These are phyloP conservation scores for Alternaria atra DNA, from an alignment of 2,329 filamentous ascomycete genomes.

Conservation along the genomic window DNA sequence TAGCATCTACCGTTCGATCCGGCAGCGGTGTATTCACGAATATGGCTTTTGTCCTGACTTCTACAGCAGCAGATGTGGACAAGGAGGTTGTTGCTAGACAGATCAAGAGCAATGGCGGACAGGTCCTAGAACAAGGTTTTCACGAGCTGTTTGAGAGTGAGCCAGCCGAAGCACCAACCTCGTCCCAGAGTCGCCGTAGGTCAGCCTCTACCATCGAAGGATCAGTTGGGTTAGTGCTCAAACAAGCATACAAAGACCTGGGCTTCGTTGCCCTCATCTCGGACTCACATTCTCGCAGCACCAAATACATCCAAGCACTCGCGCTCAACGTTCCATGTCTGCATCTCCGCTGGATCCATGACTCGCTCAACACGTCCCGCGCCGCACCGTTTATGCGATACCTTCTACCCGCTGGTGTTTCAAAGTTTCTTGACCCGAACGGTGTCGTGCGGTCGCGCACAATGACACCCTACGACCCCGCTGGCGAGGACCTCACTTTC, in stretches of 20 bases:
- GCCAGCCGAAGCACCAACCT: conserved; percentile 26
- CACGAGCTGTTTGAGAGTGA: conserved; percentile 76
- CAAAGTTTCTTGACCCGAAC: conserved; percentile 69
- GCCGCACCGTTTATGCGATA: conserved; percentile 82
- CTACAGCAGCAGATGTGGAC: conserved; percentile 63
- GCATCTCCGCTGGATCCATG: conserved; percentile 79
- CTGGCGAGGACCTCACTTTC: conserved; percentile 56
- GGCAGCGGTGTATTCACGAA: conserved; percentile 69
- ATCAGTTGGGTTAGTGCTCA: conserved; percentile 62
- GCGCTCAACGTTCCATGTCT: conserved; percentile 89
- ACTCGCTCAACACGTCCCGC: conserved; percentile 69
- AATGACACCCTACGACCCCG: conserved; percentile 67
- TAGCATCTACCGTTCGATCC: conserved; percentile 36
- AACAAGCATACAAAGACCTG: conserved; percentile 60
- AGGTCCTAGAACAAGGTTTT: conserved; percentile 77
- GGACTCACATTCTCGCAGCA: conserved; percentile 83
- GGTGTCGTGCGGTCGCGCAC: conserved; percentile 80
- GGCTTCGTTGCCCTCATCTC: conserved; percentile 88
- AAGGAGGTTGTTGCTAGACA: conserved; percentile 66
- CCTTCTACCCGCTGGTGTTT: conserved; percentile 84
- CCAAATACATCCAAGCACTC: conserved; percentile 94
- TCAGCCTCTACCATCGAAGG: conserved; percentile 24
- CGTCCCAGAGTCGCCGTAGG: conserved; percentile 25
- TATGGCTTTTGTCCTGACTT: conserved; percentile 90
- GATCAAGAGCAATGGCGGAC: conserved; percentile 77